Evolutionary conservation across 2,329 filamentous ascomycete genomes (phyloP), one percentile per base, ranked within the genome.

Genomic region (Fusarium sp.): DNA sequence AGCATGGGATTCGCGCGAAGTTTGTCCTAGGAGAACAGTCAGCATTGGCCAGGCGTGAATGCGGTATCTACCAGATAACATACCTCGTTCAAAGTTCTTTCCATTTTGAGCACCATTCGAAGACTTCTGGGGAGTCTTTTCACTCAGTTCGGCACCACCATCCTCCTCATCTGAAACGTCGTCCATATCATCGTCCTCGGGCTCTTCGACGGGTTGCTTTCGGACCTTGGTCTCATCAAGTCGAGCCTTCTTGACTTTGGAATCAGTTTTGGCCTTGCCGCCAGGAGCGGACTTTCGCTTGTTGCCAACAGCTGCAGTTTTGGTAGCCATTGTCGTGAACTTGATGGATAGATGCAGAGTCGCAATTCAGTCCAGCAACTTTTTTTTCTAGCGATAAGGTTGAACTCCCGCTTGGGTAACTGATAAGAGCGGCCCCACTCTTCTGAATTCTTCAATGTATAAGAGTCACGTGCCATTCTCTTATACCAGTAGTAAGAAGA

Each of bases 1-100:
- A 56, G 92, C 91, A 82, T 98, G 96, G 28, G 95, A 91, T 87
- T 99, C 96, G 80, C 92, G 92, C 14, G 93, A 94, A 67, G 88
- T 93, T 82, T 90, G 85, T 57, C 83, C 91, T 90, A 68, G 20
- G 33, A 45, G 22, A 18, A 18, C 22, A 70, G 70, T 68, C 70
- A 66, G 57, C 24, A 64, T 41, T 63, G 58, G 28, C 10, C 35
- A 31, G 38, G 36, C 41, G 58, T 51, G 31, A 26, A 39, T n/a
- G 10, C 5, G 3, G 6, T 39, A 41, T 33, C 31, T 24, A 18
- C 18, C 47, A n/a, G 22, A 33, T 14, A 75, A 79, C 83, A 64
- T 77, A 86, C 84, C 81, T 79, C 80, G 82, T 75, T 88, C 85
- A 60, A 84, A 83, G 13, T 75, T 77, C 72, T 86, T 85, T 48